These are phyloP conservation scores for Themeda triandra DNA, from an alignment of 176 grass and related monocot genomes.

Conservation along the genomic window DNA sequence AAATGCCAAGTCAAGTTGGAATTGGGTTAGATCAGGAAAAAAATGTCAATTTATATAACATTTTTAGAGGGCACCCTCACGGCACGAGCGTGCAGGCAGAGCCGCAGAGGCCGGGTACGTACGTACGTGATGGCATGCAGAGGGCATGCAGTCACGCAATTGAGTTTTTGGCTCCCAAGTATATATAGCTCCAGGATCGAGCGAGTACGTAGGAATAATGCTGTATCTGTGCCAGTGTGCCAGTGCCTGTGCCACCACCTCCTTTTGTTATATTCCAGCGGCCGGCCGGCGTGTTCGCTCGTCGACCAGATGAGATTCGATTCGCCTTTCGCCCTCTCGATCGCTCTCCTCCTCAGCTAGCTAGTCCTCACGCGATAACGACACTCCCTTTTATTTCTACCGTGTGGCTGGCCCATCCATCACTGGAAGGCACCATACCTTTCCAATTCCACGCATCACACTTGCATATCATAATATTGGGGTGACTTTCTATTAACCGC, in stretches of 20 bases:
- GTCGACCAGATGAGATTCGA: background rate
- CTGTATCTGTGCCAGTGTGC: background rate
- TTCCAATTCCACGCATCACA: background rate
- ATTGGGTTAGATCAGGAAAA: too few relatives aligned
- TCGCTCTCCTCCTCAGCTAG: background rate
- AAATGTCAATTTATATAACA: too few relatives aligned
- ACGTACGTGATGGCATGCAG: too few relatives aligned
- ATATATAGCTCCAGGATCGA: too few relatives aligned
- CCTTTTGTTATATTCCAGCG: background rate
- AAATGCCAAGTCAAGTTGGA: too few relatives aligned
- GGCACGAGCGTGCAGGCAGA: too few relatives aligned
- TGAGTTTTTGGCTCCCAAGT: too few relatives aligned
- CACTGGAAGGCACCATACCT: slow-evolving; percentile 4
- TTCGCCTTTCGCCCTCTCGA: background rate
- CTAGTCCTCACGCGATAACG: background rate
- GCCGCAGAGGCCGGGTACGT: too few relatives aligned
- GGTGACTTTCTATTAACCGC: background rate
- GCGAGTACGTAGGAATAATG: background rate
- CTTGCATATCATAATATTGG: background rate
- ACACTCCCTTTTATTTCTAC: background rate
- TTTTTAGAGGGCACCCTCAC: too few relatives aligned
- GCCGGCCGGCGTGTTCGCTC: background rate
- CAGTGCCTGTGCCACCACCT: background rate
- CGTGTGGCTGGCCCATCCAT: background rate
- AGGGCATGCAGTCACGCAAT: too few relatives aligned